Conservation (phyloP, 768 basidiomycete genomes). For the Serendipita sp. region DNA sequence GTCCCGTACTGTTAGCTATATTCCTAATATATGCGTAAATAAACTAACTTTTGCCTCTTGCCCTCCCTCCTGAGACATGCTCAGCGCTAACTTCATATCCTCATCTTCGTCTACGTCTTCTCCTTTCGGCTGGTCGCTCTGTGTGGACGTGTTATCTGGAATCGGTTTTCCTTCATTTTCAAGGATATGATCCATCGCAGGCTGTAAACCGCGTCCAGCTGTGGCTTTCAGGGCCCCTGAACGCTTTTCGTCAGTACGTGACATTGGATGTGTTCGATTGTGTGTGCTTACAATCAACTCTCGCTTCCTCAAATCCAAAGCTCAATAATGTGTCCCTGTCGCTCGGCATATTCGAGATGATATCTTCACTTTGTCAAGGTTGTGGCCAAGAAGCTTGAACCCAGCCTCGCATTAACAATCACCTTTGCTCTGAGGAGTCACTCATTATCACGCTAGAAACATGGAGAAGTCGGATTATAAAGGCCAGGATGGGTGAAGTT, state of each 20-base stretch:
- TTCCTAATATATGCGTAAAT: background rate
- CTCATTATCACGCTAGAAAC: background rate
- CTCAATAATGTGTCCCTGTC: slow-evolving; percentile 43
- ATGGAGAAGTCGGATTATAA: background rate
- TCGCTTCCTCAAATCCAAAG: slow-evolving; percentile 75
- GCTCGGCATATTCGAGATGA: background rate
- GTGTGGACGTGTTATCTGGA: slow-evolving; percentile 30
- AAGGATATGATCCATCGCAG: slow-evolving; percentile 78
- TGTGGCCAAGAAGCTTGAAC: background rate
- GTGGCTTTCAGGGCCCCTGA: slow-evolving; percentile 84
- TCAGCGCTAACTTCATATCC: slow-evolving; percentile 37
- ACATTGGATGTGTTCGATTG: slow-evolving; percentile 4
- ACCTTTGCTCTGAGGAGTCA: background rate
- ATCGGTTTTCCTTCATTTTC: slow-evolving; percentile 63
- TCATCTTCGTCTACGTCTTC: slow-evolving; percentile 58
- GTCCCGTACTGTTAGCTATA: background rate
- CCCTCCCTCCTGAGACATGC: slow-evolving; percentile 25
- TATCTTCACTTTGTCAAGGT: background rate
- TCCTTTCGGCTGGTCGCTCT: background rate
- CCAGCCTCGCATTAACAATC: background rate
- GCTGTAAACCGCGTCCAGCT: slow-evolving; percentile 67
- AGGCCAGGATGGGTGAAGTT: background rate
- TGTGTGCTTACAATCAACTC: slow-evolving; percentile 61
- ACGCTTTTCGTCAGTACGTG: background rate
- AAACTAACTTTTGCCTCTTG: slow-evolving; percentile 47